A percentile compares a stretch with the other conserved stretches of the same genome.
phyloP scores from a whole-genome alignment of 345 rosid species.

The Limnanthes douglasii region DNA sequence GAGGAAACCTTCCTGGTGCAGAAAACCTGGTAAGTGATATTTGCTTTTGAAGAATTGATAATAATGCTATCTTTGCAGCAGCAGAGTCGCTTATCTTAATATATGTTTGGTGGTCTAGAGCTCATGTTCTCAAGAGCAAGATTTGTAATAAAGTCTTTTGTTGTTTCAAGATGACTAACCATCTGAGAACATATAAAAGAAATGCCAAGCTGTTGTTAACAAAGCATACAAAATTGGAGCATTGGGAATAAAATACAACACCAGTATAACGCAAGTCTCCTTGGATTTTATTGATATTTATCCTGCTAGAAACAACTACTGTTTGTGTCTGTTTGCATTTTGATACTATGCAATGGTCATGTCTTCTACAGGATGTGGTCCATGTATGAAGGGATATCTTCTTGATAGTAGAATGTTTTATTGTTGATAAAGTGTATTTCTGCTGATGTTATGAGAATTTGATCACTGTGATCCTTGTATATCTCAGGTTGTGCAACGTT shows the following conservation, averaged over 20 bases:
- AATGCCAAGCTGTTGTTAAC: neutral
- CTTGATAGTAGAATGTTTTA: too few species aligned
- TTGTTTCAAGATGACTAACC: too few species aligned
- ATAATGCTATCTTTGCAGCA: neutral
- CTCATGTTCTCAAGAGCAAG: neutral
- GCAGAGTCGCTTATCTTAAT: conserved; percentile 3
- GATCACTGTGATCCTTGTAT: conserved; percentile 10
- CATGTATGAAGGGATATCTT: too few species aligned
- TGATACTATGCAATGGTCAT: too few species aligned
- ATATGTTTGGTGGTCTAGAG: conserved; percentile 4
- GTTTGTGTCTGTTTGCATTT: too few species aligned
- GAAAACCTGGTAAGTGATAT: conserved; percentile 72
- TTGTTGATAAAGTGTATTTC: too few species aligned
- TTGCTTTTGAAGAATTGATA: conserved; percentile 1
- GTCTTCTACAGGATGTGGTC: too few species aligned
- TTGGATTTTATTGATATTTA: too few species aligned
- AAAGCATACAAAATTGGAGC: too few species aligned
- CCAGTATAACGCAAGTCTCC: too few species aligned
- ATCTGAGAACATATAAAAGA: neutral
- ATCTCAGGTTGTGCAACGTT: conserved; percentile 93
- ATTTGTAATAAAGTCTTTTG: neutral
- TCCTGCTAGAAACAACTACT: too few species aligned
- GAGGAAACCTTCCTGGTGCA: conserved; percentile 99
- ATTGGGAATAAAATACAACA: too few species aligned
- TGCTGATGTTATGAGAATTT: neutral